phyloP scores from a whole-genome alignment of 306 rosid species.

The Trifolium fragiferum region DNA sequence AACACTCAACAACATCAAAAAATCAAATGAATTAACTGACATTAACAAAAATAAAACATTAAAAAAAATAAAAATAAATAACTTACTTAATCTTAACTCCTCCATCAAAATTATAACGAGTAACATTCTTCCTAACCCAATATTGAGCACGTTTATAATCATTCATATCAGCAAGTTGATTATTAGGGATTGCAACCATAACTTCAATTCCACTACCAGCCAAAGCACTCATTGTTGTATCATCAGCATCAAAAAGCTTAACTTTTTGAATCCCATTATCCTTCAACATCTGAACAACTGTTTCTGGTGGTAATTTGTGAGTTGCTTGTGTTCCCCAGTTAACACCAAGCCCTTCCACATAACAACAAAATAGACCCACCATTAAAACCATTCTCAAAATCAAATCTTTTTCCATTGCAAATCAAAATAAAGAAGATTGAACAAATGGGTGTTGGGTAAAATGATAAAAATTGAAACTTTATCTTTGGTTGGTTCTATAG shows the following conservation, averaged over 20 bases:
- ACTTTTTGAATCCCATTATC: slow-evolving; percentile 89
- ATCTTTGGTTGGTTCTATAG: neutral
- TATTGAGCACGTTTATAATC: slow-evolving; percentile 63
- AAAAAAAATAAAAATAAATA: neutral
- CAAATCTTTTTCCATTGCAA: slow-evolving; percentile 47
- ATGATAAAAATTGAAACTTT: neutral
- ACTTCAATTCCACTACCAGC: slow-evolving; percentile 83
- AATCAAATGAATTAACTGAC: neutral
- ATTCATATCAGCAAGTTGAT: slow-evolving; percentile 72
- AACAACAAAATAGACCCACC: slow-evolving; percentile 40
- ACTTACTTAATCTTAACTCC: slow-evolving; percentile 90
- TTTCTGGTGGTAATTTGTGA: slow-evolving; percentile 71
- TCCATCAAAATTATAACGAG: slow-evolving; percentile 74
- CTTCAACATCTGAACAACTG: slow-evolving; percentile 83
- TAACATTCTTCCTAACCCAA: slow-evolving; percentile 83
- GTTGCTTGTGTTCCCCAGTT: slow-evolving; percentile 96
- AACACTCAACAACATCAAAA: neutral
- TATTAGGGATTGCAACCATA: slow-evolving; percentile 95
- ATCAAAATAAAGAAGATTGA: neutral
- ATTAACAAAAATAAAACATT: neutral
- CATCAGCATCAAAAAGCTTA: slow-evolving; percentile 88
- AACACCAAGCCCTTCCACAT: slow-evolving; percentile 83
- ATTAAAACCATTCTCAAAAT: slow-evolving; percentile 47
- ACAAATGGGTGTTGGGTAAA: neutral
- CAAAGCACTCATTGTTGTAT: slow-evolving; percentile 77